Conservation (phyloP, 352 stramenopile species). For the Phytophthora megakarya region DNA sequence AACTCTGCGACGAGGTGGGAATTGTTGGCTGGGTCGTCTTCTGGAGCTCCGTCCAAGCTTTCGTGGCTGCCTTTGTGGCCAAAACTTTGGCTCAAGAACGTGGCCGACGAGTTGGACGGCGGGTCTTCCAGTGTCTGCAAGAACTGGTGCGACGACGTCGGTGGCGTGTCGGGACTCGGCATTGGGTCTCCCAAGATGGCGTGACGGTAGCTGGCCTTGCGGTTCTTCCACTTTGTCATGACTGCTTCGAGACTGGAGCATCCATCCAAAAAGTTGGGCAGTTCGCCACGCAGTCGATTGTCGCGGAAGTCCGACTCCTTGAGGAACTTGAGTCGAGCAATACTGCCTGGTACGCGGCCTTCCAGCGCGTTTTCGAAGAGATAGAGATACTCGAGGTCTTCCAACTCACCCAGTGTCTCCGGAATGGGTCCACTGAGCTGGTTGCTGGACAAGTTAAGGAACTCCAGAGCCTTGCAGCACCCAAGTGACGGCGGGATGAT, state of each 20-base stretch:
- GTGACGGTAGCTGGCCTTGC: slow-evolving; percentile 79
- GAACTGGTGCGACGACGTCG: slow-evolving; percentile 56
- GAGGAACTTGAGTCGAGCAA: slow-evolving; percentile 78
- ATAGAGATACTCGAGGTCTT: slow-evolving; percentile 85
- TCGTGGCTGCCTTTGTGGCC: slow-evolving; percentile 41
- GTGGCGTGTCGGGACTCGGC: slow-evolving; percentile 39
- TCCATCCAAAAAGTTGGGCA: slow-evolving; percentile 84
- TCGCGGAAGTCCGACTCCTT: slow-evolving; percentile 83
- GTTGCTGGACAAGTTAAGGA: slow-evolving; percentile 88
- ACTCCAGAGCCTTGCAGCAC: slow-evolving; percentile 77
- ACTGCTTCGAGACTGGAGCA: slow-evolving; percentile 80
- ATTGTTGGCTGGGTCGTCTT: slow-evolving; percentile 59
- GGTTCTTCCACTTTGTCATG: slow-evolving; percentile 86
- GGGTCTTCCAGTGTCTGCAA: slow-evolving; percentile 56
- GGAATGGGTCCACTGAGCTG: slow-evolving; percentile 74
- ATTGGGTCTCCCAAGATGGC: slow-evolving; percentile 73
- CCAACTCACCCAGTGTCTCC: slow-evolving; percentile 66
- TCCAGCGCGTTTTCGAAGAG: slow-evolving; percentile 86
- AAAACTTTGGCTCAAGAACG: slow-evolving; percentile 69
- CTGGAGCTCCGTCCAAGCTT: slow-evolving; percentile 41
- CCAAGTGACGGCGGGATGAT: slow-evolving; percentile 72
- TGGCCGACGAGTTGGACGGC: slow-evolving; percentile 58
- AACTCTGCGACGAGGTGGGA: slow-evolving; percentile 61
- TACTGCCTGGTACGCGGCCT: slow-evolving; percentile 63
- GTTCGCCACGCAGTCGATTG: slow-evolving; percentile 71